These are phyloP conservation scores for Fusarium anguioides DNA, from an alignment of 2,329 filamentous ascomycete species.

Conservation along the genomic window DNA sequence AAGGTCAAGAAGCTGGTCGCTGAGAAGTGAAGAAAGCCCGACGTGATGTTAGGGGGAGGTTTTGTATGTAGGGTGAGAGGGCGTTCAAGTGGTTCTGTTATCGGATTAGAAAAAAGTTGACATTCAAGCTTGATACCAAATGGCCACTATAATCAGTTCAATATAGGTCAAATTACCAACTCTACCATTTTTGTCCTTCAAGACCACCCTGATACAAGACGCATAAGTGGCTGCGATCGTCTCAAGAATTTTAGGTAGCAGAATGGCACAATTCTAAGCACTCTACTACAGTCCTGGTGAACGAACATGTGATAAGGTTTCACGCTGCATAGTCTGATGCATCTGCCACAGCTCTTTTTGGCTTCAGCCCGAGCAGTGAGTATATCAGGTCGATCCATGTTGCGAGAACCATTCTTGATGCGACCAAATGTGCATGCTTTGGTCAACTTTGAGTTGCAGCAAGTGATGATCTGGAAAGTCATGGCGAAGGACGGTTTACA, in stretches of 20 bases:
- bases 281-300: not conserved
- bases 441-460: not conserved
- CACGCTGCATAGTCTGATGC: not conserved
- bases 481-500: not conserved
- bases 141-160: conserved; percentile 10
- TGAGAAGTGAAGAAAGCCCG: conserved; percentile 38
- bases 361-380: not conserved
- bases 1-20: conserved; percentile 80
- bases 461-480: not conserved
- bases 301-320: conserved; percentile 6
- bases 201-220: not conserved
- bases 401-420: not conserved
- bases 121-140: conserved; percentile 22
- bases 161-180: not conserved
- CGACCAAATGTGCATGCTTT: not conserved
- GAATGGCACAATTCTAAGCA: too few relatives aligned
- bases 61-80: conserved; percentile 1
- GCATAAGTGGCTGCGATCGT: not conserved
- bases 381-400: not conserved
- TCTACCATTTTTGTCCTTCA: not conserved
- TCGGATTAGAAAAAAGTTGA: conserved; percentile 35
- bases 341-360: not conserved
- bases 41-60: not conserved
- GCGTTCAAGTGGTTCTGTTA: conserved; percentile 29
- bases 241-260: not conserved